Conservation (phyloP, 306 rosid genomes). For the Trifolium pratense region DNA sequence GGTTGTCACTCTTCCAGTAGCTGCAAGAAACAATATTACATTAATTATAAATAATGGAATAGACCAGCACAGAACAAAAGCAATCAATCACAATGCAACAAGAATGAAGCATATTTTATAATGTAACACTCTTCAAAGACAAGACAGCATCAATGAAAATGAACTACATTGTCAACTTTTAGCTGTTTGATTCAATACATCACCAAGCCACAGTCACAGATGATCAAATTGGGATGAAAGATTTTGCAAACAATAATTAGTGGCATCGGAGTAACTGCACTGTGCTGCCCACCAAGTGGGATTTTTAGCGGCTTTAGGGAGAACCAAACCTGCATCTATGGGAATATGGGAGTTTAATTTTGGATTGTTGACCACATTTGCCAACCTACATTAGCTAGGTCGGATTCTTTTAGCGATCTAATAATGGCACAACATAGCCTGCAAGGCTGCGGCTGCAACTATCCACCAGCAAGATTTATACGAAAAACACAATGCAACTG, state of each 20-base stretch:
- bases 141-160: too few relatives aligned
- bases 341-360: not conserved
- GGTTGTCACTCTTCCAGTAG: slow-evolving; percentile 93
- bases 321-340: not conserved
- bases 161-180: slow-evolving; percentile 18
- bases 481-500: slow-evolving; percentile 12
- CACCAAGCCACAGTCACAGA: too few relatives aligned
- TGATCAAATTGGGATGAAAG: not conserved
- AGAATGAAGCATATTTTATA: slow-evolving; percentile 10
- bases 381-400: not conserved
- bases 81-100: slow-evolving; percentile 31
- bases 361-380: not conserved
- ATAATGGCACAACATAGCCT: slow-evolving; percentile 14
- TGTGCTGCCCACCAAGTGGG: not conserved
- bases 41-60: slow-evolving; percentile 9
- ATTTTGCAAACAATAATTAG: not conserved
- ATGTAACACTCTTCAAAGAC: too few relatives aligned
- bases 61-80: not conserved
- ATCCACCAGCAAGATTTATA: not conserved
- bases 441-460: slow-evolving; percentile 14
- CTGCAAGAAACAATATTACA: slow-evolving; percentile 49
- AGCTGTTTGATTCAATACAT: not conserved
- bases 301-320: not conserved
- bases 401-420: not conserved
- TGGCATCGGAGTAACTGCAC: not conserved